Evolutionary conservation across 257 asterid species (phyloP).

Genomic region (Avicennia marina): DNA sequence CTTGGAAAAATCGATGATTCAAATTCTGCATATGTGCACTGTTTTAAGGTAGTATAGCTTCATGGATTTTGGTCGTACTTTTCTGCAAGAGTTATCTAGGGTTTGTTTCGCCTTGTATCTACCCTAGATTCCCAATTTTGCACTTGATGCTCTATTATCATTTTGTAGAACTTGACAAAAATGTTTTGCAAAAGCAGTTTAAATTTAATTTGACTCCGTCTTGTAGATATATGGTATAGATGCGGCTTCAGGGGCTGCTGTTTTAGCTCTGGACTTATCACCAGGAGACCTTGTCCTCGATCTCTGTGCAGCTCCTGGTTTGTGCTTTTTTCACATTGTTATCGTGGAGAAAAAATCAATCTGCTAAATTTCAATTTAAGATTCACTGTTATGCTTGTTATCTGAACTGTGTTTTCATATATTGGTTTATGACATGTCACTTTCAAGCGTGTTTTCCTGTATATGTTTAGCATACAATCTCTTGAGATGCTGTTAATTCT

Average conservation of each 20-base stretch:
- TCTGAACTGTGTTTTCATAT: background rate
- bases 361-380: background rate
- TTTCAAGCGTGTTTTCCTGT: background rate
- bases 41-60: no score
- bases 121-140: background rate
- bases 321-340: slow-evolving; percentile 12
- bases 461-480: background rate
- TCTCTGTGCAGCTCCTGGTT: slow-evolving; percentile 98
- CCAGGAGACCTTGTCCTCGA: slow-evolving; percentile 88
- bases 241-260: slow-evolving; percentile 99
- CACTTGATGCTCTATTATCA: background rate
- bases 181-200: background rate
- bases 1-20: background rate
- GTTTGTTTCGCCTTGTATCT: background rate
- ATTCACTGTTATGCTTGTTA: background rate
- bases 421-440: background rate
- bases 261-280: slow-evolving; percentile 64
- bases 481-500: background rate
- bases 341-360: slow-evolving; percentile 4
- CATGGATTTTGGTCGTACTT: no score
- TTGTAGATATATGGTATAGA: slow-evolving; percentile 93
- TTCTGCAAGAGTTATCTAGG: background rate
- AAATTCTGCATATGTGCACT: background rate
- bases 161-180: background rate
- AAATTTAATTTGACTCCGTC: slow-evolving; percentile 15